Base-by-base conservation (phyloP, 2,329 filamentous ascomycete genomes). In the Fusarium decemcellulare region DNA sequence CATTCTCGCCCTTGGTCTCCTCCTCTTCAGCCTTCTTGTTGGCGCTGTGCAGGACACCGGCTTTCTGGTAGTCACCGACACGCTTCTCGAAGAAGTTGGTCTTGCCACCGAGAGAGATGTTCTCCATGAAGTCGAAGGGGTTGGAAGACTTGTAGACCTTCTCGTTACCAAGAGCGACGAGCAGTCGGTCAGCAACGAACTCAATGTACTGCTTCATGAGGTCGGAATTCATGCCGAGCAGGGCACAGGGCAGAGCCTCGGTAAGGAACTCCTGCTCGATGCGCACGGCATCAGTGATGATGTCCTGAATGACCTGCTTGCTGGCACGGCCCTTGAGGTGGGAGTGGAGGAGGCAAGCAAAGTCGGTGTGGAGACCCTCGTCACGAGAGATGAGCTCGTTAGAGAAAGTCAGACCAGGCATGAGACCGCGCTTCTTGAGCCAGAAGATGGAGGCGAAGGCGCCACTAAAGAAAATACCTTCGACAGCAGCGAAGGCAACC, bases 51-150 rank as follows among this genome's bases (percentile, higher is more conserved):
- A 99, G 97, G 82, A 99, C 95, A 86, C 96, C 96, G 39, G 96
- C 95, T 89, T 99, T 99, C 85, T 99, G 96, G 90, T 99, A 99
- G 79, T 99, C 96, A 81, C 92, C 96, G 61, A 99, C 96, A 76
- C 96, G 94, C 93, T 99, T 99, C 92, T 99, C 96, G 81, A 99
- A 99, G 90, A 99, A 99, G 91, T 99, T 99, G 81, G 96, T 99
- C 93, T 99, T 99, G 83, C 96, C 96, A 55, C 94, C 93, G 11
- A 99, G 89, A 23, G 96, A 98, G 83, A 99, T 99, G 85, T 97
- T 98, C 89, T 99, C 96, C 96, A 99, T 99, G 84, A 99, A 99
- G 88, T 99, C 96, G 81, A 99, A 99, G 80, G 96, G 96, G 86
- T 99, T 99, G 81, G 91, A 89, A 29, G 92, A 87, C 79, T 96